A percentile compares a stretch with the other conserved stretches of the same genome.
phyloP scores from a whole-genome alignment of 2,329 filamentous ascomycete genomes.

The Pseudogymnoascus pannorum region DNA sequence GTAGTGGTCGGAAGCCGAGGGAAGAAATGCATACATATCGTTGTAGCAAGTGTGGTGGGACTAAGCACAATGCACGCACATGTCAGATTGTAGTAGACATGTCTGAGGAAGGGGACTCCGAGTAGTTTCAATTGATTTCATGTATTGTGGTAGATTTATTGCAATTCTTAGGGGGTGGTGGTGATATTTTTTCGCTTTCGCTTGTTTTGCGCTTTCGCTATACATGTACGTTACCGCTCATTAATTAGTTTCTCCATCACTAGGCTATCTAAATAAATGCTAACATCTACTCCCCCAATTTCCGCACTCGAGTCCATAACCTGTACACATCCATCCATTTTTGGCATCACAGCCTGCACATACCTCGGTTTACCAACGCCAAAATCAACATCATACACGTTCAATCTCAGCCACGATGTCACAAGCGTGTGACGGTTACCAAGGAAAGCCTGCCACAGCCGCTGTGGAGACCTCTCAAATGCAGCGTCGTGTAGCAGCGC shows the following conservation, averaged over 20 bases:
- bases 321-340: constrained; percentile 36
- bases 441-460: constrained; percentile 41
- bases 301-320: constrained; percentile 30
- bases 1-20: too few relatives aligned
- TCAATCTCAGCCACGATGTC: constrained; percentile 37
- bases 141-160: too few relatives aligned
- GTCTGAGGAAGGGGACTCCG: too few relatives aligned
- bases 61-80: too few relatives aligned
- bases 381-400: constrained; percentile 38
- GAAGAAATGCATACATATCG: too few relatives aligned
- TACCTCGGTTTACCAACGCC: constrained; percentile 23
- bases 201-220: too few relatives aligned
- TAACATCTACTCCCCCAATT: constrained; percentile 29
- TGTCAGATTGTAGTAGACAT: too few relatives aligned
- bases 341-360: constrained; percentile 37
- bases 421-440: constrained; percentile 36
- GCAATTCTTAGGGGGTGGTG: too few relatives aligned
- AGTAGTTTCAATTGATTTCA: too few relatives aligned
- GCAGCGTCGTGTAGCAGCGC: constrained; percentile 37
- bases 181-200: too few relatives aligned
- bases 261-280: constrained; percentile 28
- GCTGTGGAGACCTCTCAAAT: constrained; percentile 38
- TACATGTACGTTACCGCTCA: too few relatives aligned
- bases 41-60: too few relatives aligned
- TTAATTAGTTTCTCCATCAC: constrained; percentile 23